A percentile compares a stretch with the other conserved stretches of the same genome.
Evolutionary conservation across 2,329 filamentous ascomycete genomes (phyloP).

Genomic region (Xylaria digitata): DNA sequence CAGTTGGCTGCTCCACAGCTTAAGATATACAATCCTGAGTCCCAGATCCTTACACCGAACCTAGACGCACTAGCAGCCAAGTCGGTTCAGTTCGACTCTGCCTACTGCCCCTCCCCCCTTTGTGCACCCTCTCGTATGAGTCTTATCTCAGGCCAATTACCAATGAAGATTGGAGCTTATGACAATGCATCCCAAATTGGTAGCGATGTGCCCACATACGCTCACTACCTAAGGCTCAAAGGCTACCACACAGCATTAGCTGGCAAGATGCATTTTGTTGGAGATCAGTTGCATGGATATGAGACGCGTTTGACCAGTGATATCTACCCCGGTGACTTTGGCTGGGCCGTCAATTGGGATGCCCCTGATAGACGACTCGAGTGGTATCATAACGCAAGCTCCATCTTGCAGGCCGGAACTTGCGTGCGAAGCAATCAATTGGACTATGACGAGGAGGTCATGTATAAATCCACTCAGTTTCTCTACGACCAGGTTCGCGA

Average conservation of each 20-base stretch:
- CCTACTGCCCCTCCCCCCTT: constrained; percentile 92
- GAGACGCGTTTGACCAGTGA: constrained; percentile 93
- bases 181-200: constrained; percentile 90
- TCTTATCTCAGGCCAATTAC: constrained; percentile 91
- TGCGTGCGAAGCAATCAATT: constrained; percentile 94
- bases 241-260: constrained; percentile 92
- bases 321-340: constrained; percentile 94
- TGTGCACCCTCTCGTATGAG: constrained; percentile 94
- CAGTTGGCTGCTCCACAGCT: constrained; percentile 91
- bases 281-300: constrained; percentile 93
- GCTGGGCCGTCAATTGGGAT: constrained; percentile 97
- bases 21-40: constrained; percentile 89
- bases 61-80: constrained; percentile 83
- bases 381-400: constrained; percentile 97
- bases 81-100: constrained; percentile 91
- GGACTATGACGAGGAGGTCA: constrained; percentile 95
- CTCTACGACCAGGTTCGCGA: constrained; percentile 91
- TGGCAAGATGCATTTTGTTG: constrained; percentile 98
- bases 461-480: constrained; percentile 90
- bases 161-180: constrained; percentile 90
- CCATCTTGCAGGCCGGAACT: constrained; percentile 87
- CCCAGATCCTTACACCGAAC: constrained; percentile 92
- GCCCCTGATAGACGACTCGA: constrained; percentile 86
- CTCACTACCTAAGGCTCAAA: constrained; percentile 85
- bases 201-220: constrained; percentile 89